A percentile compares a stretch with the other conserved stretches of the same genome.
These are phyloP conservation scores for Lactifluus piperatus DNA, from an alignment of 768 basidiomycete species.

Conservation along the genomic window DNA sequence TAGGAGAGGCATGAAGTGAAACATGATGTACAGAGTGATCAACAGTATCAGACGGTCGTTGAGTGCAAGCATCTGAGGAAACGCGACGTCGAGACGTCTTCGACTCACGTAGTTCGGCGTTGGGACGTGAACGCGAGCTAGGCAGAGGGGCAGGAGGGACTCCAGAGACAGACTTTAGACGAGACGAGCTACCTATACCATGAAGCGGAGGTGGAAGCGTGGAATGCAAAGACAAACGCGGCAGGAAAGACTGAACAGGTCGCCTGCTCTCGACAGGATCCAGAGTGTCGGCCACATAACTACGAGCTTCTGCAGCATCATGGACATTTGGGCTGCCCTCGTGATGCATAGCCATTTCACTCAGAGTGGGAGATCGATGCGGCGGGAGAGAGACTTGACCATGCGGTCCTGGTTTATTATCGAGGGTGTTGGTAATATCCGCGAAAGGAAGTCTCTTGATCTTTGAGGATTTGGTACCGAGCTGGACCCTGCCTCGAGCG, in stretches of 20 bases:
- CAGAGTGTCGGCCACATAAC: neutral
- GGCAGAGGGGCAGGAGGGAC: neutral
- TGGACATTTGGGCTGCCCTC: neutral
- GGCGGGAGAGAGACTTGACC: neutral
- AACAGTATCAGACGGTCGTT: neutral
- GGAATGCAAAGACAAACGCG: neutral
- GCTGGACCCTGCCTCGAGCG: neutral
- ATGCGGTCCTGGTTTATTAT: neutral
- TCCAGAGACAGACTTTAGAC: neutral
- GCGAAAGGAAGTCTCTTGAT: slow-evolving; percentile 8
- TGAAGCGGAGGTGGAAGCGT: neutral
- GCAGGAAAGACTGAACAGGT: neutral
- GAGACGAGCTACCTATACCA: neutral
- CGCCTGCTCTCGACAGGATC: neutral
- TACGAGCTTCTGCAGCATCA: neutral
- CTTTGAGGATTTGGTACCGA: neutral
- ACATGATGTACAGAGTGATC: neutral
- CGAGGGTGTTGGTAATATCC: slow-evolving; percentile 14
- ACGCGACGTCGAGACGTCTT: neutral
- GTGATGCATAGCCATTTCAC: neutral
- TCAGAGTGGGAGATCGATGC: neutral
- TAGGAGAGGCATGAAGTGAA: neutral
- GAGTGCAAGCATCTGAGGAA: neutral
- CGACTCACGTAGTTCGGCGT: neutral
- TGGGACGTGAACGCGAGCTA: neutral